Percentiles rank a stretch among this genome's conserved stretches.
These are phyloP conservation scores for Zopfochytrium polystomum DNA, from an alignment of 371 early-diverging fungal genomes.

Conservation along the genomic window DNA sequence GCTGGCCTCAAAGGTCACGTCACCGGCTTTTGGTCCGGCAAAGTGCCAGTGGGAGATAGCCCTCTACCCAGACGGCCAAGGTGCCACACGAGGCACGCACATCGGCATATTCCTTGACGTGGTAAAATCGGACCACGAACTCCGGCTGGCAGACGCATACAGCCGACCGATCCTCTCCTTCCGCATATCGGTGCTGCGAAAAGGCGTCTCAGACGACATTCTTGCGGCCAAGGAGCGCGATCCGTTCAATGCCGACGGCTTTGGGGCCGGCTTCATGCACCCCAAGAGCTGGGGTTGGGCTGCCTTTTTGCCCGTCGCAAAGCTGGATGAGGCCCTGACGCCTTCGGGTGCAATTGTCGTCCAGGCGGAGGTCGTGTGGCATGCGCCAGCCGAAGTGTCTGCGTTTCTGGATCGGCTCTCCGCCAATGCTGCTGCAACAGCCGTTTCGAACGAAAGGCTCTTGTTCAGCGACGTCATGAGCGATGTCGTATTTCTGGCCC, in stretches of 20 bases:
- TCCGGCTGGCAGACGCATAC: constrained; percentile 23
- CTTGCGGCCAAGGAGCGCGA: constrained; percentile 30
- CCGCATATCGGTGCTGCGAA: constrained; percentile 23
- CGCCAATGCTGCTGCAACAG: too few relatives aligned
- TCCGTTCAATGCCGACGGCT: constrained; percentile 25
- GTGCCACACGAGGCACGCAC: constrained; percentile 31
- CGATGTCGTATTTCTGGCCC: constrained; percentile 10
- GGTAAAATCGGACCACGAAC: constrained; percentile 28
- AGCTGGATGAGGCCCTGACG: constrained; percentile 21
- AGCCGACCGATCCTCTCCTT: constrained; percentile 27
- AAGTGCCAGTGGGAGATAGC: constrained; percentile 34
- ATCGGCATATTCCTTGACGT: constrained; percentile 37
- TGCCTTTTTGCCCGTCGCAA: constrained; percentile 24
- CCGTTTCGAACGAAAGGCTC: not conserved
- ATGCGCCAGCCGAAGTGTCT: constrained; percentile 4
- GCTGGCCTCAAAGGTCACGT: constrained; percentile 29
- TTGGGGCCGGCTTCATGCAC: constrained; percentile 31
- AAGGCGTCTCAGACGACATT: constrained; percentile 11
- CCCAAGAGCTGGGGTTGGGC: constrained; percentile 39
- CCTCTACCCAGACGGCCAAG: constrained; percentile 36
- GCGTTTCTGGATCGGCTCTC: constrained; percentile 7
- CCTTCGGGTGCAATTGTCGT: constrained; percentile 27
- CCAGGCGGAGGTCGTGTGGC: constrained; percentile 25
- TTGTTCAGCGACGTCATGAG: constrained; percentile 8
- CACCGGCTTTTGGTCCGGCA: constrained; percentile 30